Base-by-base conservation (phyloP, 2,329 filamentous ascomycete genomes). In the Botrytis porri region DNA sequence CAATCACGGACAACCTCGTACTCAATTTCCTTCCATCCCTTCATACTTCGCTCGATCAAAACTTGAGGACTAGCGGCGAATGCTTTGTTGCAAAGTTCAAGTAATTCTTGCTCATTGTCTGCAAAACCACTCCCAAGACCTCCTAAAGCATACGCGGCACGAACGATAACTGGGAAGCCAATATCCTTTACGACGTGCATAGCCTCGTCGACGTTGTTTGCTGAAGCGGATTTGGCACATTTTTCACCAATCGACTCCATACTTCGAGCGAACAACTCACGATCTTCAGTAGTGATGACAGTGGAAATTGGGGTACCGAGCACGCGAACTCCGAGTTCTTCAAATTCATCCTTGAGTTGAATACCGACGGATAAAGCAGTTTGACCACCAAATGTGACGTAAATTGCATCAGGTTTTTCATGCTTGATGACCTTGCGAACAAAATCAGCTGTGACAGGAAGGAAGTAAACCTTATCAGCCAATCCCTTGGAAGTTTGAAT, bases 11-110 rank as follows among this genome's bases (percentile, higher is more conserved):
- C 96, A 73, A 98, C 96, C 84, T 98, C 96, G 81, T 98, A 99
- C 84, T 99, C 96, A 66, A 98, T 92, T 84, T 99, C 96, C 85
- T 99, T 99, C 96, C 96, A 99, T 83, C 96, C 96, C 87, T 98
- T 98, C 79, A 99, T 90, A 71, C 94, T 97, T 85, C 98, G 98
- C 87, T 99, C 96, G 73, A 99, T 95, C 81, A 99, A 85, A 80
- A 99, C 98, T 84, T 99, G 96, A 69, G 96, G 95, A 3, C 95
- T 95, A 45, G 98, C 89, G 60, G 95, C 97, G 73, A 99, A 88
- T 64, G 95, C 98, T 77, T 93, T 91, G 75, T 95, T 95, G 77
- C 95, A 92, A 87, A 99, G 88, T 84, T 98, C 94, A 82, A 93
- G 91, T 73, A 99, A 90, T 85, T 99, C 96, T 81, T 98, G 94